Base-by-base conservation (phyloP, 768 basidiomycete genomes). In the Tremella yokohamensis region DNA sequence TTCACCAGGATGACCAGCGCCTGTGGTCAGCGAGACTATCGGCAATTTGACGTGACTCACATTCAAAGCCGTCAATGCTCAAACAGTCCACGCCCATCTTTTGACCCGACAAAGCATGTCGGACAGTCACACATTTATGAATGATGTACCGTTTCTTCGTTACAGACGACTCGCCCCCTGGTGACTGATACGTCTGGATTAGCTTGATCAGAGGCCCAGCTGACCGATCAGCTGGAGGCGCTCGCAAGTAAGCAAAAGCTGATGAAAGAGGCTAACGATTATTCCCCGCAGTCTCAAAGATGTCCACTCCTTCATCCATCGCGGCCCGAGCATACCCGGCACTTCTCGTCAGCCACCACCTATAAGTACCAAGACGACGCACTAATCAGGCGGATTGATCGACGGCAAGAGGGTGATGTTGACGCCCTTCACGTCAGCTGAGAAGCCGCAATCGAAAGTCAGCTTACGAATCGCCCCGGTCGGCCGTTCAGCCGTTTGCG, bases 241-340 rank as follows among this genome's bases (percentile, higher is more conserved):
- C n/a, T n/a, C n/a, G n/a, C n/a, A 29, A 53, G 2, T 37, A 19
- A 18, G 29, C 9, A 18, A 19, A 24, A 15, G 16, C 53, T 2
- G 12, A 39, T 13, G 49, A 44, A 44, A 55, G 34, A 15, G 69
- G 70, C 87, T 63, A 67, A 90, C 89, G 89, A 66, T 87, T 91
- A 67, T 88, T 89, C 6, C 91, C 93, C 1, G 92, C 92, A 0
- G 92, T 96, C 80, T 96, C 92, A 69, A 92, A 89, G 42, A 94
- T 85, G 68, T 76, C 81, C n/a, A 94, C 83, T 7, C 89, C 89
- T 72, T 93, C 91, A 61, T 88, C 89, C 48, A 91, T 83, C 8
- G 90, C 87, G 8, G 81, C 89, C 37, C 65, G 57, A 49, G 66
- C 74, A 58, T 70, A 71, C 3, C 66, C 70, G 15, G 64, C 73